Conservation (phyloP, 2,329 filamentous ascomycete genomes). For the Exserohilum rostratum region DNA sequence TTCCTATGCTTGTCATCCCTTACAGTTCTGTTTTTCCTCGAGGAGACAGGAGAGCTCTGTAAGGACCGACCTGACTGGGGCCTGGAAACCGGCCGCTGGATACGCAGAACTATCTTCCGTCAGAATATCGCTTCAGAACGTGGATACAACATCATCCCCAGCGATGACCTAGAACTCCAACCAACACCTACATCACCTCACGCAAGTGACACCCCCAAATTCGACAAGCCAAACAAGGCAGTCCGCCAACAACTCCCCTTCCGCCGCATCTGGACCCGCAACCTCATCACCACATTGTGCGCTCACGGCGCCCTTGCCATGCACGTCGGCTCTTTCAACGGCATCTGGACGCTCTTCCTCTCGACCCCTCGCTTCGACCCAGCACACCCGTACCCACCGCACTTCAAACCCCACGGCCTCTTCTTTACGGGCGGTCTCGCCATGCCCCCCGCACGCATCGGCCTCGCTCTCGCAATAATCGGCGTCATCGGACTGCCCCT, state of each 20-base stretch:
- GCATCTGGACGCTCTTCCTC: constrained; percentile 58
- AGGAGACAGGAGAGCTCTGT: constrained; percentile 61
- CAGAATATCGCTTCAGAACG: constrained; percentile 24
- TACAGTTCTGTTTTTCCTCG: constrained; percentile 67
- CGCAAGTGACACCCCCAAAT: constrained; percentile 1
- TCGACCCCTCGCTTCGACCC: constrained; percentile 53
- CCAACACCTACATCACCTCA: constrained; percentile 34
- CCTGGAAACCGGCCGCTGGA: constrained; percentile 47
- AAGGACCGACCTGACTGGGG: constrained; percentile 51
- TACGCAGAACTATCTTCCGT: constrained; percentile 44
- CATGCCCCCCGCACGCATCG: constrained; percentile 55
- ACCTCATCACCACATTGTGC: constrained; percentile 52
- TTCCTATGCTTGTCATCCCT: constrained; percentile 64
- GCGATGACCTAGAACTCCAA: constrained; percentile 40
- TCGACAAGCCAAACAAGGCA: constrained; percentile 18
- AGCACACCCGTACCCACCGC: constrained; percentile 38
- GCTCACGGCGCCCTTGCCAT: constrained; percentile 54
- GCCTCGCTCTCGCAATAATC: constrained; percentile 55
- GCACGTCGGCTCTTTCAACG: constrained; percentile 58
- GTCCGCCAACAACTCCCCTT: constrained; percentile 51
- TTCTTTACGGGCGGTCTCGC: constrained; percentile 58
- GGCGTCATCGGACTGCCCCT: constrained; percentile 55
- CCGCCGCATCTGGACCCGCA: constrained; percentile 54
- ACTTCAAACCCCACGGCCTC: constrained; percentile 46
- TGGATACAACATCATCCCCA: constrained; percentile 41